phyloP scores from a whole-genome alignment of 2,329 filamentous ascomycete genomes.

The Camillea tinctor region DNA sequence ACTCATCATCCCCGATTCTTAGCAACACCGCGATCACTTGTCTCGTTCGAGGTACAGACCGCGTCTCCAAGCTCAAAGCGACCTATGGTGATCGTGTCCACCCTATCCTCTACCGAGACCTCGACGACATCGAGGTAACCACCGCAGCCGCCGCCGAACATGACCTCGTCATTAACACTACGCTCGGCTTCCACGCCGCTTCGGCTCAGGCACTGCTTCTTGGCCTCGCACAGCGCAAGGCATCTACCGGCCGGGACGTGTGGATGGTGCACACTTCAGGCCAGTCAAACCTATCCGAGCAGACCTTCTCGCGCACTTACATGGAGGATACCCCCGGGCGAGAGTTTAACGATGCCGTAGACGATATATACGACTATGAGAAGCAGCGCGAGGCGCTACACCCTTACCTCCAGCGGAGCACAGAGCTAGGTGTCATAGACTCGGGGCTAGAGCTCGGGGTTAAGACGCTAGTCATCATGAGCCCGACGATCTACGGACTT shows the following conservation, averaged over 20 bases:
- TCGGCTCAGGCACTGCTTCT: constrained; percentile 41
- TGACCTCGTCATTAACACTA: constrained; percentile 43
- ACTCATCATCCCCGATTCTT: constrained; percentile 13
- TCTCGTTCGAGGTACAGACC: constrained; percentile 22
- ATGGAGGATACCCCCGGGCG: constrained; percentile 5
- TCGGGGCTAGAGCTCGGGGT: constrained; percentile 39
- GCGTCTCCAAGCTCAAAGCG: constrained; percentile 15
- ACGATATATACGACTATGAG: constrained; percentile 44
- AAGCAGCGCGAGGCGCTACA: constrained; percentile 35
- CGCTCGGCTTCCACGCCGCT: constrained; percentile 36
- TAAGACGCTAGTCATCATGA: constrained; percentile 45
- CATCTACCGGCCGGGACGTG: constrained; percentile 29
- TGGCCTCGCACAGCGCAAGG: constrained; percentile 39
- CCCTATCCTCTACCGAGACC: constrained; percentile 19
- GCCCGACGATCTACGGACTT: constrained; percentile 46
- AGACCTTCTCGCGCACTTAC: constrained; percentile 34
- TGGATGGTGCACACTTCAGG: constrained; percentile 45
- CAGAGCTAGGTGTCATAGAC: constrained; percentile 43
- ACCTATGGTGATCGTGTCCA: constrained; percentile 22
- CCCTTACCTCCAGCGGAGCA: constrained; percentile 42
- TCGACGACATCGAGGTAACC: constrained; percentile 24
- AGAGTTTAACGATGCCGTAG: constrained; percentile 40
- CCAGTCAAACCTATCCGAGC: constrained; percentile 43
- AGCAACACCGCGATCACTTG: constrained; percentile 15
- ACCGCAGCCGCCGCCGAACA: constrained; percentile 17